A percentile compares a stretch with the other conserved stretches of the same genome.
phyloP scores from a whole-genome alignment of 78 protist genomes.

The Pelomyxa schiedti region DNA sequence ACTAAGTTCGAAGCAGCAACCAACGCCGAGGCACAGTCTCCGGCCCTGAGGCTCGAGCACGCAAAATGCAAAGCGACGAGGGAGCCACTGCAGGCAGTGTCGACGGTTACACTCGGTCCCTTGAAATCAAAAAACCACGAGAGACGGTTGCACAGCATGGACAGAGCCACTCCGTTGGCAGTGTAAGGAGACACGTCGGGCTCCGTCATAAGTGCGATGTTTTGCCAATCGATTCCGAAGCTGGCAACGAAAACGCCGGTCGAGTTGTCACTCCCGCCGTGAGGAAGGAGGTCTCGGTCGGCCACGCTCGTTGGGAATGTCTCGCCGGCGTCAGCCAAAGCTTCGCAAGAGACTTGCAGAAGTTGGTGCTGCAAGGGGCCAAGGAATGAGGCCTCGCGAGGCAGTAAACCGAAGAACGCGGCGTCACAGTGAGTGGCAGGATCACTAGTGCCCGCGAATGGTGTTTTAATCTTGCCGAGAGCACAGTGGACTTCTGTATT shows the following conservation, averaged over 20 bases:
- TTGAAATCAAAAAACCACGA: conserved; percentile 54
- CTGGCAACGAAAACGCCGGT: conserved; percentile 39
- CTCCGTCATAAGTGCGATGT: background rate
- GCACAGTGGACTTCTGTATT: too few species aligned
- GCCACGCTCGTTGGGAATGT: too few species aligned
- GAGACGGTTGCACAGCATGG: conserved; percentile 37
- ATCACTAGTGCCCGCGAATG: too few species aligned
- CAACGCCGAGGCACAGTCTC: conserved; percentile 53
- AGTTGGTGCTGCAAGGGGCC: conserved; percentile 67
- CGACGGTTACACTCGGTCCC: conserved; percentile 61
- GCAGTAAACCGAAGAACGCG: conserved; percentile 30
- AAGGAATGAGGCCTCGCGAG: conserved; percentile 45
- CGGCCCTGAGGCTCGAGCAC: conserved; percentile 12
- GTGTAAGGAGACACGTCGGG: conserved; percentile 1
- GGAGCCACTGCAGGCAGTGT: conserved; percentile 73
- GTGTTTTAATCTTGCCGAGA: too few species aligned
- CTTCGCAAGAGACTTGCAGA: conserved; percentile 30
- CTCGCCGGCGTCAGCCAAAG: conserved; percentile 22
- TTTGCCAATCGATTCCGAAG: conserved; percentile 8
- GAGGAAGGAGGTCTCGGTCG: too few species aligned
- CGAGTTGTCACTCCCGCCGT: too few species aligned
- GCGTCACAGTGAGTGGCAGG: too few species aligned
- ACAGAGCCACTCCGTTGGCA: background rate
- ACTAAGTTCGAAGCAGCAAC: conserved; percentile 59
- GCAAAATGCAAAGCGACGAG: conserved; percentile 49